Conservation (phyloP, 73 alveolate species). For the Uronychia setigera region DNA sequence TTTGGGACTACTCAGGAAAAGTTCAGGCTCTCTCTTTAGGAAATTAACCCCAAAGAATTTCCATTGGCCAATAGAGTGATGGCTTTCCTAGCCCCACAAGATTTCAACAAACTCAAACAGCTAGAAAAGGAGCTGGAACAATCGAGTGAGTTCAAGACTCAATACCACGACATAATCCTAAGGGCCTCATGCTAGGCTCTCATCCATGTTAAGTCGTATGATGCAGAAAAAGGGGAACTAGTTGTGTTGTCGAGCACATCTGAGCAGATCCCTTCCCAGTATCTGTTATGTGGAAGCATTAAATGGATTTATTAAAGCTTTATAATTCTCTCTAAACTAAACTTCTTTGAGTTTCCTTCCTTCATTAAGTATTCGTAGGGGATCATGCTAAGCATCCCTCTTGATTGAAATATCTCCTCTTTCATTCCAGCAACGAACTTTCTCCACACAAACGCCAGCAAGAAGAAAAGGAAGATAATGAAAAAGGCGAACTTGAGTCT, state of each 20-base stretch:
- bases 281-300: conserved; percentile 24
- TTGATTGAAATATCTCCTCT: too few species aligned
- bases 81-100: conserved; percentile 38
- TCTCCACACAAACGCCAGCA: neutral
- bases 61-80: conserved; percentile 11
- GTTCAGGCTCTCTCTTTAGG: conserved; percentile 1
- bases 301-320: too few species aligned
- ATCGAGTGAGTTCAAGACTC: conserved; percentile 8
- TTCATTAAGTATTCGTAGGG: too few species aligned
- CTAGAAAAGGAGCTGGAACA: conserved; percentile 30
- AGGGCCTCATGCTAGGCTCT: conserved; percentile 21
- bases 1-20: too few species aligned
- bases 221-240: conserved; percentile 24
- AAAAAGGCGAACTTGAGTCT: too few species aligned
- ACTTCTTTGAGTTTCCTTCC: too few species aligned
- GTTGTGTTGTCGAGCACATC: conserved; percentile 20
- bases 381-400: too few species aligned
- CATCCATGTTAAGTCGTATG: conserved; percentile 46
- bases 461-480: too few species aligned
- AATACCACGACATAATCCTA: conserved; percentile 11
- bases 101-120: conserved; percentile 23
- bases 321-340: too few species aligned
- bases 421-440: too few species aligned
- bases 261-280: conserved; percentile 26
- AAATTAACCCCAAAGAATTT: neutral